phyloP scores from a whole-genome alignment of 2,329 filamentous ascomycete genomes.

The Fusarium duplospermum region DNA sequence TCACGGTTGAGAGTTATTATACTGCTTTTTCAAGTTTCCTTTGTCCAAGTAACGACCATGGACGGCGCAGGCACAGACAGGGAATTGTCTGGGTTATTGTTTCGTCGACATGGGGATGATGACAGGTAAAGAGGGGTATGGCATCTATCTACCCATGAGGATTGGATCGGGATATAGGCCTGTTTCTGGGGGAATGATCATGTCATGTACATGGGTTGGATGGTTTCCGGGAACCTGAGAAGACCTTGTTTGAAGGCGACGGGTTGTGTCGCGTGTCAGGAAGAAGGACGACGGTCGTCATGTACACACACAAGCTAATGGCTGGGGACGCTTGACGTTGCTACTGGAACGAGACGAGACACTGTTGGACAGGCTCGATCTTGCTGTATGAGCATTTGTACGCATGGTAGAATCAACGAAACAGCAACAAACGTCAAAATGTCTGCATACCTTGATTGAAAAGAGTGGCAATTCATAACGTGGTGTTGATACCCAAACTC shows the following conservation, averaged over 20 bases:
- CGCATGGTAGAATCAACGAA: constrained; percentile 29
- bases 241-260: constrained; percentile 12
- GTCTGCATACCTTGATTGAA: background rate
- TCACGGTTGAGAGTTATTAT: constrained; percentile 29
- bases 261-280: constrained; percentile 18
- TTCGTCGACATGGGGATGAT: constrained; percentile 35
- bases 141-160: constrained; percentile 18
- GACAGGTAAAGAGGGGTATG: constrained; percentile 7
- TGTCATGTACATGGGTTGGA: constrained; percentile 33
- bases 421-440: background rate
- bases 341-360: constrained; percentile 13
- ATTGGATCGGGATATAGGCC: constrained; percentile 38
- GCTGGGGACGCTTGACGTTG: constrained; percentile 16
- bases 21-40: constrained; percentile 41
- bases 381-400: constrained; percentile 16
- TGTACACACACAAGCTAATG: constrained; percentile 18
- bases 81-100: constrained; percentile 31
- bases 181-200: constrained; percentile 19
- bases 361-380: constrained; percentile 1
- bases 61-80: constrained; percentile 41
- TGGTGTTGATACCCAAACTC: background rate
- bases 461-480: background rate
- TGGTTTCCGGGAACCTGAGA: constrained; percentile 29
- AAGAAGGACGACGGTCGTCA: constrained; percentile 24
- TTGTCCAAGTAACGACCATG: constrained; percentile 45